Conservation (phyloP, 2,329 filamentous ascomycete species). For the Neonectria punicea region DNA sequence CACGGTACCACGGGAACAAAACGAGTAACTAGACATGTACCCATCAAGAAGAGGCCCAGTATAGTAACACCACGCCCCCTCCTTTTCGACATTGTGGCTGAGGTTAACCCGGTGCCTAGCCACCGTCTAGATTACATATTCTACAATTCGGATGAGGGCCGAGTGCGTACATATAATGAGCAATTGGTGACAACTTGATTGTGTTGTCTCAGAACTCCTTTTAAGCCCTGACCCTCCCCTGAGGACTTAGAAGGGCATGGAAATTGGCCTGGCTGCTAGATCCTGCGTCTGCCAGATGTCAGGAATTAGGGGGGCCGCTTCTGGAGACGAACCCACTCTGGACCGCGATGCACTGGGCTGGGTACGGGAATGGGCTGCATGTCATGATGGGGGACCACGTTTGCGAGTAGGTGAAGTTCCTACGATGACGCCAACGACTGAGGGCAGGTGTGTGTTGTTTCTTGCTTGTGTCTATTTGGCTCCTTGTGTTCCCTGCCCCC, state of each 20-base stretch:
- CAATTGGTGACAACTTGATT: constrained; percentile 26
- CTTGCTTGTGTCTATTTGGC: constrained; percentile 1
- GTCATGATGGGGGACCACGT: constrained; percentile 40
- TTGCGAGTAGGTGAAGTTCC: constrained; percentile 22
- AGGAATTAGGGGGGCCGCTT: constrained; percentile 13
- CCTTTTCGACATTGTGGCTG: constrained; percentile 13
- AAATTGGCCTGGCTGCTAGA: constrained; percentile 36
- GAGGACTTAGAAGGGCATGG: constrained; percentile 31
- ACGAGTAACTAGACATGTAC: constrained; percentile 13
- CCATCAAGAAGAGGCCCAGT: constrained; percentile 15
- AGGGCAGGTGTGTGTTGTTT: constrained; percentile 16
- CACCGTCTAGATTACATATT: not conserved
- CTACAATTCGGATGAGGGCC: constrained; percentile 19
- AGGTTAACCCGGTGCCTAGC: constrained; percentile 10
- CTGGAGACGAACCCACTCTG: constrained; percentile 24
- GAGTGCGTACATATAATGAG: constrained; percentile 31
- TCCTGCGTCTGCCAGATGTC: constrained; percentile 12
- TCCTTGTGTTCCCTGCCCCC: constrained; percentile 3
- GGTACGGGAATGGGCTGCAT: constrained; percentile 33
- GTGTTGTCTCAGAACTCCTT: constrained; percentile 37
- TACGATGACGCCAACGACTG: constrained; percentile 31
- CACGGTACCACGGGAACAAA: constrained; percentile 40
- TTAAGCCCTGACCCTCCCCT: constrained; percentile 11
- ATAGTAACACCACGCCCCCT: constrained; percentile 37
- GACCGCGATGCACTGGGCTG: constrained; percentile 27